Percentiles rank a stretch among this genome's conserved stretches.
Conservation (phyloP, 108 stramenopile species). For the Hondaea fermentalgiana region DNA sequence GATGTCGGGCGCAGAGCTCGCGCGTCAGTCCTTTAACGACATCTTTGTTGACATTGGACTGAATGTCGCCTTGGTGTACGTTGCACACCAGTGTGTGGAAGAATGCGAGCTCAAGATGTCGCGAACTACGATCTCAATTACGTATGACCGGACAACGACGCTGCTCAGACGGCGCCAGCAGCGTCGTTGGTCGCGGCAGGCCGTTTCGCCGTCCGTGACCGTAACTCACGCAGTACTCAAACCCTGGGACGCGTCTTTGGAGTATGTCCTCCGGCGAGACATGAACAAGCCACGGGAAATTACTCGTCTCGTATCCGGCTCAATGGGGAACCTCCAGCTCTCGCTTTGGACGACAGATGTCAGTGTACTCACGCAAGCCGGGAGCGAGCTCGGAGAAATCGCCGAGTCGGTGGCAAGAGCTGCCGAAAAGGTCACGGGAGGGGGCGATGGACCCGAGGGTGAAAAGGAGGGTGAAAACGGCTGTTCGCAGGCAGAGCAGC, state of each 20-base stretch:
- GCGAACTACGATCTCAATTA: neutral
- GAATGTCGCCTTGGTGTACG: neutral
- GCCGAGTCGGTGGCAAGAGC: neutral
- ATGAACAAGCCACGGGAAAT: neutral
- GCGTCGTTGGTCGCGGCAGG: neutral
- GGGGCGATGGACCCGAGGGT: too few relatives aligned
- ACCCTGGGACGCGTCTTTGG: neutral
- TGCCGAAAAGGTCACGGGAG: neutral
- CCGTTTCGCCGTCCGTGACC: neutral
- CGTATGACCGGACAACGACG: neutral
- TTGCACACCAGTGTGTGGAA: neutral
- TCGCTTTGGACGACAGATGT: neutral
- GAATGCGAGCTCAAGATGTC: neutral
- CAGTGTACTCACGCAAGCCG: neutral
- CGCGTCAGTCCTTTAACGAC: neutral
- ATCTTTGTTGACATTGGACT: neutral
- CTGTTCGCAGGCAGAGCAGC: too few relatives aligned
- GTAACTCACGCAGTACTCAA: neutral
- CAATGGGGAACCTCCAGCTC: neutral
- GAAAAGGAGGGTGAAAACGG: too few relatives aligned
- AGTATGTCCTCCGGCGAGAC: neutral
- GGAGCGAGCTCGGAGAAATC: neutral
- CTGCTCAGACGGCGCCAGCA: neutral
- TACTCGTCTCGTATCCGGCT: neutral
- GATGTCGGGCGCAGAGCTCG: neutral